Evolutionary conservation across 495 filamentous ascomycete genomes (phyloP).

Genomic region (Xylaria palmicola): DNA sequence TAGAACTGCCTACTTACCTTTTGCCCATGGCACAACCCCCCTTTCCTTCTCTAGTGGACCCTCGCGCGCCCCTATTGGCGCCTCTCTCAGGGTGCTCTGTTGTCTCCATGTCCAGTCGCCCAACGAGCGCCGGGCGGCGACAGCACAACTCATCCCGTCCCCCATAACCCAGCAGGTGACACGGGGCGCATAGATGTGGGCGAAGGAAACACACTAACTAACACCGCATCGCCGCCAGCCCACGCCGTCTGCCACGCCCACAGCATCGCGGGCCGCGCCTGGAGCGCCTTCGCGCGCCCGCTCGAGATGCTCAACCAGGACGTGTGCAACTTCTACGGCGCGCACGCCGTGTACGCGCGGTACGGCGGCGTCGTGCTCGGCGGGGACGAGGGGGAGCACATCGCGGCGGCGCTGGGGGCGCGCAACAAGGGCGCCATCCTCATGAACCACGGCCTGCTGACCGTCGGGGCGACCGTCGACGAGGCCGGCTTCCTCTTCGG

Average conservation of each 20-base stretch:
- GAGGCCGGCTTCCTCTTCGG: slow-evolving; percentile 56
- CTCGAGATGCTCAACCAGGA: slow-evolving; percentile 62
- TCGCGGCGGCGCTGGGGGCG: slow-evolving; percentile 48
- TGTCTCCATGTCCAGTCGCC: no score
- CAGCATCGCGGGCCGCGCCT: slow-evolving; percentile 53
- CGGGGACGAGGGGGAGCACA: slow-evolving; percentile 48
- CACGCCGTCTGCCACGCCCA: slow-evolving; percentile 58
- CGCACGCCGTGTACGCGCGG: slow-evolving; percentile 50
- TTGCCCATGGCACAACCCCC: no score
- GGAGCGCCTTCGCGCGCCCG: slow-evolving; percentile 50
- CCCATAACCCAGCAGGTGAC: no score
- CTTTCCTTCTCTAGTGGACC: no score
- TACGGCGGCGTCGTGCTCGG: slow-evolving; percentile 60
- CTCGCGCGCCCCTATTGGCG: no score
- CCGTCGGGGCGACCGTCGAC: slow-evolving; percentile 53
- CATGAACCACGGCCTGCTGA: slow-evolving; percentile 56
- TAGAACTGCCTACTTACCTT: slow-evolving; percentile 40
- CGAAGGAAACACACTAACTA: background rate
- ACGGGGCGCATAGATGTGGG: no score
- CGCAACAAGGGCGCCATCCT: slow-evolving; percentile 50
- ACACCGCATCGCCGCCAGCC: slow-evolving; percentile 21
- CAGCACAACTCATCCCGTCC: background rate
- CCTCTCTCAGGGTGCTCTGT: no score
- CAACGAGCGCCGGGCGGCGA: slow-evolving; percentile 10
- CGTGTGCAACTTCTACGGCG: slow-evolving; percentile 52